Conservation (phyloP, 768 basidiomycete species). For the Neoboletus brunneissimus region DNA sequence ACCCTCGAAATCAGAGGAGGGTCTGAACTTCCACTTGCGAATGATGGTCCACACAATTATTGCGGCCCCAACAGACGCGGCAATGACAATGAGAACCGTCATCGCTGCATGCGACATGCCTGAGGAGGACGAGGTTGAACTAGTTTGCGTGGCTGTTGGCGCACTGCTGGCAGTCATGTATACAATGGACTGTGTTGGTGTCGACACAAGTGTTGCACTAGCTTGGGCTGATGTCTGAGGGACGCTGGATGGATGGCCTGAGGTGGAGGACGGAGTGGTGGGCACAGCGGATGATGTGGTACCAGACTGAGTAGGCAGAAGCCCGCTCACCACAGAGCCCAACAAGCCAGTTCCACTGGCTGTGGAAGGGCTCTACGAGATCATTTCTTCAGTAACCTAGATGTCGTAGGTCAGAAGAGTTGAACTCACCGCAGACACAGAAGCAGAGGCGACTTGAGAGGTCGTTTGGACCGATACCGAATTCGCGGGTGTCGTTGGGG, state of each 20-base stretch:
- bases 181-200: slow-evolving; percentile 54
- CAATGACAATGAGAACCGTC: slow-evolving; percentile 69
- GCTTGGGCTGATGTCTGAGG: slow-evolving; percentile 11
- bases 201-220: slow-evolving; percentile 33
- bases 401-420: neutral
- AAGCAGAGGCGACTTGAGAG: slow-evolving; percentile 11
- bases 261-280: slow-evolving; percentile 15
- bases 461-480: slow-evolving; percentile 12
- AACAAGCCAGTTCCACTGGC: slow-evolving; percentile 5
- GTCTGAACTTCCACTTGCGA: slow-evolving; percentile 88
- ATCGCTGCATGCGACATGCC: slow-evolving; percentile 43
- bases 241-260: slow-evolving; percentile 14
- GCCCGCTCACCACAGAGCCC: slow-evolving; percentile 8
- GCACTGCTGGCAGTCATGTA: slow-evolving; percentile 17
- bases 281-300: slow-evolving; percentile 17
- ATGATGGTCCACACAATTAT: slow-evolving; percentile 84
- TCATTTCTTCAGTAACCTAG: slow-evolving; percentile 1
- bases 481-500: slow-evolving; percentile 17
- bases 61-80: slow-evolving; percentile 61
- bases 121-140: slow-evolving; percentile 27
- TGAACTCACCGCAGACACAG: slow-evolving; percentile 22
- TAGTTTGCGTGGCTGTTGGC: slow-evolving; percentile 23
- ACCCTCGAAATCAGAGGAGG: slow-evolving; percentile 76
- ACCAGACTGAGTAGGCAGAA: slow-evolving; percentile 19
- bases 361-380: slow-evolving; percentile 14